These are phyloP conservation scores for Buxus sempervirens DNA, from an alignment of 164 flowering plant species.

Conservation along the genomic window DNA sequence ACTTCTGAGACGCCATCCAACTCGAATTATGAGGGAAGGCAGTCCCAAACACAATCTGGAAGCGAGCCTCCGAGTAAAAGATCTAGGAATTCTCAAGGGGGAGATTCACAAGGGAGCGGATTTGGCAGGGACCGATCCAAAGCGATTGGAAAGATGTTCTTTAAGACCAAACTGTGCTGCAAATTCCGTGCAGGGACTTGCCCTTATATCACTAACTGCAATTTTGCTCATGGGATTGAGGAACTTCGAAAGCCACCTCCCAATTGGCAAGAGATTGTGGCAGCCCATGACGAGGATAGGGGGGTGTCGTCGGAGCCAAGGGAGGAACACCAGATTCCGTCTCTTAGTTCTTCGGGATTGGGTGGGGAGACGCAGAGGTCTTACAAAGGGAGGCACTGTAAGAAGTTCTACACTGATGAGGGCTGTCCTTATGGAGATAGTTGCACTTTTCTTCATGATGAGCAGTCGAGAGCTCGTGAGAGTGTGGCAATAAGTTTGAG, in stretches of 20 bases:
- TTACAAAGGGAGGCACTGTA: conserved; percentile 88
- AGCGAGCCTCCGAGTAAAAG: conserved; percentile 72
- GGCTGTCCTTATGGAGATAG: conserved; percentile 96
- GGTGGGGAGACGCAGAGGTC: conserved; percentile 72
- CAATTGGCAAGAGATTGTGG: conserved; percentile 97
- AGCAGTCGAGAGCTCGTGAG: conserved; percentile 83
- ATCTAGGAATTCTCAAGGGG: conserved; percentile 45
- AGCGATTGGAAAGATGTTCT: conserved; percentile 98
- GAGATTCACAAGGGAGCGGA: conserved; percentile 31
- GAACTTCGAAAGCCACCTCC: conserved; percentile 95
- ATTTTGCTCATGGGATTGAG: conserved; percentile 90
- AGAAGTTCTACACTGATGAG: conserved; percentile 95
- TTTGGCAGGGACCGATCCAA: conserved; percentile 25
- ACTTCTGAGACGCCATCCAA: conserved; percentile 33
- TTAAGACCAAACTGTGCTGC: conserved; percentile 92
- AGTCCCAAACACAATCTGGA: conserved; percentile 42
- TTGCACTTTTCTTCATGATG: conserved; percentile 94
- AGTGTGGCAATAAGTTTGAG: conserved; percentile 97
- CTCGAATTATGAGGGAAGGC: conserved; percentile 45
- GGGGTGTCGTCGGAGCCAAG: conserved; percentile 45
- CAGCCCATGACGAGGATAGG: conserved; percentile 70
- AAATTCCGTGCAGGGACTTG: conserved; percentile 90
- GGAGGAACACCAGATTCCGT: conserved; percentile 91
- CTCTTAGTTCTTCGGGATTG: conserved; percentile 43
- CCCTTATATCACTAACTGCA: conserved; percentile 91